phyloP scores from a whole-genome alignment of 2,329 filamentous ascomycete species.

The Colletotrichum musicola region DNA sequence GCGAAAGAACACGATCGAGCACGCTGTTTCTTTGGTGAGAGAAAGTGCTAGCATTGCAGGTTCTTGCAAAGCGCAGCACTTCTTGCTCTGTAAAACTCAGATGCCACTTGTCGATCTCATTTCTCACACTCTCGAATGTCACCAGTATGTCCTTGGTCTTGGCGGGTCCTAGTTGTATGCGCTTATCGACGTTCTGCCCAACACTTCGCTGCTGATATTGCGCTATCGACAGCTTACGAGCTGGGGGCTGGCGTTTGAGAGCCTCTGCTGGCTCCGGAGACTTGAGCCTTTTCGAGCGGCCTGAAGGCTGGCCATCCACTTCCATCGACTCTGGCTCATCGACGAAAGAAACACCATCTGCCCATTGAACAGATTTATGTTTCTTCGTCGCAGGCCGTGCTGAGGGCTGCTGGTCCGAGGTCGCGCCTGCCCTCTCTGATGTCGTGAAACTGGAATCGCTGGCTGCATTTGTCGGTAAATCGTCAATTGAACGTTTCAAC shows the following conservation, averaged over 20 bases:
- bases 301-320: conserved; percentile 27
- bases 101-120: conserved; percentile 43
- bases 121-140: conserved; percentile 32
- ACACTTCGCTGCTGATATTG: conserved; percentile 27
- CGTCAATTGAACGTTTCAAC: conserved; percentile 20
- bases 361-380: conserved; percentile 47
- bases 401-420: background rate
- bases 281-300: conserved; percentile 20
- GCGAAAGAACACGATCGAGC: conserved; percentile 23
- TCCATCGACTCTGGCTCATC: conserved; percentile 43
- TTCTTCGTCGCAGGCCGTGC: conserved; percentile 38
- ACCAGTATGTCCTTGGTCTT: conserved; percentile 26
- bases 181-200: conserved; percentile 24
- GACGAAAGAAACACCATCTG: conserved; percentile 44
- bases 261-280: conserved; percentile 9
- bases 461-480: background rate
- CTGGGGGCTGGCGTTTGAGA: background rate
- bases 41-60: conserved; percentile 50
- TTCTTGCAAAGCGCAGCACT: conserved; percentile 50
- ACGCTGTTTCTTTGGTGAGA: conserved; percentile 16
- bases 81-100: conserved; percentile 43
- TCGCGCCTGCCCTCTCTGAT: background rate
- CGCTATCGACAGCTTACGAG: conserved; percentile 28
- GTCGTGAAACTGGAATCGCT: conserved; percentile 24
- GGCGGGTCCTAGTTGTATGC: conserved; percentile 25